A percentile compares a stretch with the other conserved stretches of the same genome.
These are phyloP conservation scores for Rhodotorula kratochvilovae DNA, from an alignment of 768 basidiomycete genomes.

Conservation along the genomic window DNA sequence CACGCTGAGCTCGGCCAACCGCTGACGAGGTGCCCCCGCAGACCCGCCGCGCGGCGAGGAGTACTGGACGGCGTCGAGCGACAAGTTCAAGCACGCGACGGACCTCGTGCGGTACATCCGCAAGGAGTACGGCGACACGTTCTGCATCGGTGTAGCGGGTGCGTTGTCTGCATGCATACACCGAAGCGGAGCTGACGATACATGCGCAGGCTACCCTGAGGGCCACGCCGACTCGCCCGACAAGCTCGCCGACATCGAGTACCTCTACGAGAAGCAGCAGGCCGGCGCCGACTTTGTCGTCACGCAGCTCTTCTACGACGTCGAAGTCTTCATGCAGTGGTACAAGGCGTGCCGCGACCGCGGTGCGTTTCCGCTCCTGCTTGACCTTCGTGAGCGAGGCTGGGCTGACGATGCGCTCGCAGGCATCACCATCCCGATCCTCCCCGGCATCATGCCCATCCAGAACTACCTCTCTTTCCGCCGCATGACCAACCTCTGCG, in stretches of 20 bases:
- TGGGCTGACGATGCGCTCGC: neutral
- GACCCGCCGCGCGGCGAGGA: constrained; percentile 93
- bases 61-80: constrained; percentile 81
- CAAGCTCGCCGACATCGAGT: constrained; percentile 51
- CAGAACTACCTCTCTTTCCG: constrained; percentile 93
- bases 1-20: neutral
- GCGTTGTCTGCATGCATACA: constrained; percentile 13
- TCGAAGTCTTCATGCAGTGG: constrained; percentile 81
- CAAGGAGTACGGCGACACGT: constrained; percentile 71
- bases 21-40: constrained; percentile 43
- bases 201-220: constrained; percentile 73
- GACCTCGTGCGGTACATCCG: constrained; percentile 92
- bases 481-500: constrained; percentile 82
- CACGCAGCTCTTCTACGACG: constrained; percentile 95
- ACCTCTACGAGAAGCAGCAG: constrained; percentile 80
- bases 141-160: constrained; percentile 96
- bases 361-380: constrained; percentile 54
- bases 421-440: constrained; percentile 86
- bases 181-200: neutral
- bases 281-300: constrained; percentile 94
- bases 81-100: constrained; percentile 72
- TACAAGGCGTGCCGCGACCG: constrained; percentile 62
- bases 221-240: constrained; percentile 73
- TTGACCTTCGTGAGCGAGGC: neutral
- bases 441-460: constrained; percentile 96